A percentile compares a stretch with the other conserved stretches of the same genome.
phyloP scores from a whole-genome alignment of 2,329 filamentous ascomycete genomes.

The Fusarium chlamydosporum region DNA sequence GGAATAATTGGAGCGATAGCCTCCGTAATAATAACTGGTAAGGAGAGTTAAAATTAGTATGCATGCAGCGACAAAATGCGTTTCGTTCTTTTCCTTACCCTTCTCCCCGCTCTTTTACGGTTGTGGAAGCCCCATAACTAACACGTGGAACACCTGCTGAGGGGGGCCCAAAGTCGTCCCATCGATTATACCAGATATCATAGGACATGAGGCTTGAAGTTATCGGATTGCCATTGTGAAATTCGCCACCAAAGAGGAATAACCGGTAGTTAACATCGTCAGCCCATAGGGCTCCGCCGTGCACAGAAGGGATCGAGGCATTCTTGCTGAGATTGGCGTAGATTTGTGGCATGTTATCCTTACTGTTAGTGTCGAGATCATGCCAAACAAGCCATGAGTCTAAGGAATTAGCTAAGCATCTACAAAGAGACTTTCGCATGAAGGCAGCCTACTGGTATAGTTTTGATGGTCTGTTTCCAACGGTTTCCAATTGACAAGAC shows the following conservation, averaged over 20 bases:
- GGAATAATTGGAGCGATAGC: no score
- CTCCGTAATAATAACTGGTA: no score
- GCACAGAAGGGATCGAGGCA: constrained; percentile 7
- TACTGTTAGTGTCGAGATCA: constrained; percentile 12
- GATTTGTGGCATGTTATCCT: constrained; percentile 13
- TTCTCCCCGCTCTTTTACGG: no score
- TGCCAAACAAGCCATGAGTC: constrained; percentile 3
- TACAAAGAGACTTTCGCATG: background rate
- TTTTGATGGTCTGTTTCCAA: background rate
- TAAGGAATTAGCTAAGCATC: background rate
- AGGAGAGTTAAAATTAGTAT: no score
- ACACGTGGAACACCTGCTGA: no score
- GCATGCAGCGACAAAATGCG: no score
- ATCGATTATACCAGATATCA: constrained; percentile 11
- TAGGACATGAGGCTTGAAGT: constrained; percentile 10
- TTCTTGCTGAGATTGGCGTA: constrained; percentile 16
- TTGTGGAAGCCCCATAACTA: no score
- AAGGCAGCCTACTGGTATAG: background rate
- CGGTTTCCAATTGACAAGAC: constrained; percentile 9
- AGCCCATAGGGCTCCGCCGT: constrained; percentile 9
- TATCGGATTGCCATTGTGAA: background rate
- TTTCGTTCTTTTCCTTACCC: no score
- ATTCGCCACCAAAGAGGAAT: constrained; percentile 11
- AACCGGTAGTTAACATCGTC: constrained; percentile 11
- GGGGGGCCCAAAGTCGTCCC: background rate